These are phyloP conservation scores for Lyophyllum semitale DNA, from an alignment of 768 basidiomycete species.

Conservation along the genomic window DNA sequence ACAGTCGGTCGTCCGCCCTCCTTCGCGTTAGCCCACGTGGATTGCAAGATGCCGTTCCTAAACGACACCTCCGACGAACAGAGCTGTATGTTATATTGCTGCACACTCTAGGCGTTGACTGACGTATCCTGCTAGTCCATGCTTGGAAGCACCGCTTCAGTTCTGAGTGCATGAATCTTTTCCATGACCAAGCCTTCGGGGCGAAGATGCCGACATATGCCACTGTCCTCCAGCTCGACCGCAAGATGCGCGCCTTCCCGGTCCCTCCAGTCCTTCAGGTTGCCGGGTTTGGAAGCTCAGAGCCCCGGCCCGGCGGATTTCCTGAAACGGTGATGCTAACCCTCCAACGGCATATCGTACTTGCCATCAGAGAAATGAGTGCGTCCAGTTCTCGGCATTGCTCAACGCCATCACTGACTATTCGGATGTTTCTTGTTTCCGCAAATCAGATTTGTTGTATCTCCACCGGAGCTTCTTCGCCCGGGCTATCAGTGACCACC, in stretches of 20 bases:
- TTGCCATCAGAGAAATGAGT: slow-evolving; percentile 73
- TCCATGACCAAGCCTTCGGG: slow-evolving; percentile 73
- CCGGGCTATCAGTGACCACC: slow-evolving; percentile 70
- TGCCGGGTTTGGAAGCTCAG: slow-evolving; percentile 62
- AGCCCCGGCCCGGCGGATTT: slow-evolving; percentile 44
- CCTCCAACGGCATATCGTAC: slow-evolving; percentile 66
- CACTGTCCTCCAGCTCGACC: slow-evolving; percentile 66
- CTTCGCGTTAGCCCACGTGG: slow-evolving; percentile 65
- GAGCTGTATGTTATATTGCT: slow-evolving; percentile 47
- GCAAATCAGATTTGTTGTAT: slow-evolving; percentile 62
- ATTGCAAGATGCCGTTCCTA: slow-evolving; percentile 60
- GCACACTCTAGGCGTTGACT: slow-evolving; percentile 4
- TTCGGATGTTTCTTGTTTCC: not conserved
- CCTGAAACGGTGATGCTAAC: slow-evolving; percentile 55
- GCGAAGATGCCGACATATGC: slow-evolving; percentile 70
- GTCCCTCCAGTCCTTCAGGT: slow-evolving; percentile 68
- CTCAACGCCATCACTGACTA: not conserved
- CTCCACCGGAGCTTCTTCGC: slow-evolving; percentile 76
- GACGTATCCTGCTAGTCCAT: slow-evolving; percentile 41
- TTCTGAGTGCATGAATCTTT: slow-evolving; percentile 67
- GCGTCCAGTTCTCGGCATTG: slow-evolving; percentile 26
- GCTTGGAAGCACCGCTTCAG: slow-evolving; percentile 72
- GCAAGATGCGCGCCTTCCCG: slow-evolving; percentile 67
- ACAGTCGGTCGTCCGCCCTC: slow-evolving; percentile 74
- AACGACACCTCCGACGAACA: slow-evolving; percentile 55